Evolutionary conservation across 768 basidiomycete species (phyloP).

Genomic region (Psilocybe cyanescens): DNA sequence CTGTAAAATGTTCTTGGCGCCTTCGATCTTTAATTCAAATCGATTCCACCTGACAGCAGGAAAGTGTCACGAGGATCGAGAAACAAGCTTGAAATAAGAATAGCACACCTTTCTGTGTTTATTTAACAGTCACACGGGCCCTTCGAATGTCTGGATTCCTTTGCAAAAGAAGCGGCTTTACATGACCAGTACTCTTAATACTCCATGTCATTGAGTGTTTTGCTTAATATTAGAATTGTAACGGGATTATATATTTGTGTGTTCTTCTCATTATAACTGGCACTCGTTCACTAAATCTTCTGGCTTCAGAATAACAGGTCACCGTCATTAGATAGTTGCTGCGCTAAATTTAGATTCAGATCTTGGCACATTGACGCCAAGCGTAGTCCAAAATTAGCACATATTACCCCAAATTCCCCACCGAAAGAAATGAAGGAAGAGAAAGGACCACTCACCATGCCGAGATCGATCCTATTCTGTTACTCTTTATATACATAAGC

Average conservation of each 20-base stretch:
- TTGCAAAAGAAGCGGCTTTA: no score
- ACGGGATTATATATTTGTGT: no score
- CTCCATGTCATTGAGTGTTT: no score
- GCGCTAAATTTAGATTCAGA: background rate
- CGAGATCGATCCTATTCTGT: background rate
- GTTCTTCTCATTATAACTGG: no score
- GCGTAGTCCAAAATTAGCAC: background rate
- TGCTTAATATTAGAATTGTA: no score
- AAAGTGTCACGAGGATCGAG: background rate
- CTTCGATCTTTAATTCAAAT: background rate
- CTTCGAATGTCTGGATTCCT: background rate
- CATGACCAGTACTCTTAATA: no score
- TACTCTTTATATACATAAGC: background rate
- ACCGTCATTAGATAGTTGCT: background rate
- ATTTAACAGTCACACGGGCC: background rate
- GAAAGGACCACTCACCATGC: background rate
- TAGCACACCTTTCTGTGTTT: background rate
- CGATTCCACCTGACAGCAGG: background rate
- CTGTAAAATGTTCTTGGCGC: background rate
- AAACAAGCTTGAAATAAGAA: background rate
- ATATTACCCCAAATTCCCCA: background rate
- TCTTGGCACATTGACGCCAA: background rate
- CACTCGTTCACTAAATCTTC: no score
- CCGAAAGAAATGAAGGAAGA: background rate
- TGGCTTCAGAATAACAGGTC: no score